Percentiles rank a stretch among this genome's conserved stretches.
Conservation (phyloP, 176 grass and related monocot genomes). For the Hordeum vulgare region MorexV3_pseudomolecules_assembly NC_058519.1:434509093-434509592, state of each 20-base stretch:
- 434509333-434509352: not conserved
- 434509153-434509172: constrained; percentile 20
- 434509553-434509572: no score
- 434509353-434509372: not conserved
- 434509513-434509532: no score
- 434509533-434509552: no score
- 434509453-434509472: not conserved
- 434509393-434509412: not conserved
- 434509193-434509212: constrained; percentile 44
- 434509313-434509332: constrained; percentile 23
- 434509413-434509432: constrained; percentile 2
- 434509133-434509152: constrained; percentile 27
- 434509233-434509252: constrained; percentile 32
- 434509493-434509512: no score
- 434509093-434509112: constrained; percentile 24
- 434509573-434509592: no score
- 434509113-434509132: constrained; percentile 18
- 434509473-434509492: not conserved
- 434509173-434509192: constrained; percentile 34
- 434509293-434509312: not conserved
- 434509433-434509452: not conserved
- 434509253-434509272: constrained; percentile 36
- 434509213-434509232: constrained; percentile 45
- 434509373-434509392: constrained; percentile 6
- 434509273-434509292: constrained; percentile 30